Conservation (phyloP, 225 moss, liverwort and hornwort genomes). For the Asterella californica region DNA sequence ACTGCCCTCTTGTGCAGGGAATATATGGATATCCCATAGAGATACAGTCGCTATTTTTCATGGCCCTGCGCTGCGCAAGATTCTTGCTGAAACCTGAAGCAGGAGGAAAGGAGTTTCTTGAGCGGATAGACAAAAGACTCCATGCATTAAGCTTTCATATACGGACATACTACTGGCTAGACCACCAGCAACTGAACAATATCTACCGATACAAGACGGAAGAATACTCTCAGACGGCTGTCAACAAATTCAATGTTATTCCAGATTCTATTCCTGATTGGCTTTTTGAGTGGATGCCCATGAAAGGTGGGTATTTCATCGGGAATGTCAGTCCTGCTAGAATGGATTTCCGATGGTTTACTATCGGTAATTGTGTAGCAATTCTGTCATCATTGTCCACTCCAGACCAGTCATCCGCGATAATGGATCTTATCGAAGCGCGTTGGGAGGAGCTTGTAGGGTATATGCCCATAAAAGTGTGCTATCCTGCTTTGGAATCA, state of each 20-base stretch:
- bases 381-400: conserved; percentile 80
- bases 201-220: conserved; percentile 96
- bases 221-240: conserved; percentile 91
- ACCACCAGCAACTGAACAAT: conserved; percentile 86
- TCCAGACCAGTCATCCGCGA: conserved; percentile 72
- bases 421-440: conserved; percentile 90
- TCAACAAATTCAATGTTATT: conserved; percentile 94
- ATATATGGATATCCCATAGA: conserved; percentile 97
- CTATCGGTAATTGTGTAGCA: conserved; percentile 88
- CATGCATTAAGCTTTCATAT: conserved; percentile 92
- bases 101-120: conserved; percentile 77
- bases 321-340: conserved; percentile 95
- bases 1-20: conserved; percentile 44
- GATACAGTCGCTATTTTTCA: conserved; percentile 88
- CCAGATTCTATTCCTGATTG: conserved; percentile 95
- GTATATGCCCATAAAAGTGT: conserved; percentile 84
- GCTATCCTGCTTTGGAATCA: conserved; percentile 80
- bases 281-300: conserved; percentile 87
- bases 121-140: conserved; percentile 82
- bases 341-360: conserved; percentile 98
- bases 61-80: conserved; percentile 86
- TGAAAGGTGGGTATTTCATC: conserved; percentile 91
- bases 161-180: conserved; percentile 86
- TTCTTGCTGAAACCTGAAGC: conserved; percentile 69
- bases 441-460: conserved; percentile 89